Evolutionary conservation across 2,329 filamentous ascomycete genomes (phyloP), one percentile per base, ranked within the genome.

Genomic region (Neonectria faginata): DNA sequence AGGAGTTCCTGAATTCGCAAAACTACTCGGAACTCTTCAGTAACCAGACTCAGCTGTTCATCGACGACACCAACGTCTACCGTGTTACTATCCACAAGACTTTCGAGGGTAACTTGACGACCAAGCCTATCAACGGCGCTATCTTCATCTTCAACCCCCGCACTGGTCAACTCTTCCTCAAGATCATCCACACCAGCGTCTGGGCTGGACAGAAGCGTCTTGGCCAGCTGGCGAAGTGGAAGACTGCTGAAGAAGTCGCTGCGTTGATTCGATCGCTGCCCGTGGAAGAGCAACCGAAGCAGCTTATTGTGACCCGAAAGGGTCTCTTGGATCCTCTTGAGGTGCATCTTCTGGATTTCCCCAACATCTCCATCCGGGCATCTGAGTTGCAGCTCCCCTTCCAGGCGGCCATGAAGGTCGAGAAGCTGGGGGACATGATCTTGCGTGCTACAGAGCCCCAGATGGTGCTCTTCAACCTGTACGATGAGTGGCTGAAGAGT

Each of bases 81-180:
- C 94, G 96, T 83, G 96, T 99, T 66, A 99, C 96, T 0, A 99
- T 99, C 68, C 96, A 99, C 86, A 99, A 99, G 88, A 99, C 96
- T 0, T 99, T 99, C 68, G 96, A 99, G 80, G 96, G 96, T 74
- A 99, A 99, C 78, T 85, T 99, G 88, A 99, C 96, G 0, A 99
- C 96, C 2, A 99, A 99, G 81, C 96, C 96, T 3, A 99, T 99
- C 86, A 99, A 99, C 79, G 96, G 96, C 77, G 96, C 97, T 50
- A 98, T 99, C 78, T 99, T 99, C 85, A 99, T 99, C 77, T 98
- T 99, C 88, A 99, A 99, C 78, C 96, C 97, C n/a, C 89, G 95
- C 63, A 99, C 96, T 57, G 96, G 96, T 55, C 96, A 99, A 76
- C 82, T 99, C 42, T 99, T 99, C 89, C 82, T 99, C 77, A 99